Evolutionary conservation across 139 green algal species (phyloP).

Genomic region (Asterochloris erici): DNA sequence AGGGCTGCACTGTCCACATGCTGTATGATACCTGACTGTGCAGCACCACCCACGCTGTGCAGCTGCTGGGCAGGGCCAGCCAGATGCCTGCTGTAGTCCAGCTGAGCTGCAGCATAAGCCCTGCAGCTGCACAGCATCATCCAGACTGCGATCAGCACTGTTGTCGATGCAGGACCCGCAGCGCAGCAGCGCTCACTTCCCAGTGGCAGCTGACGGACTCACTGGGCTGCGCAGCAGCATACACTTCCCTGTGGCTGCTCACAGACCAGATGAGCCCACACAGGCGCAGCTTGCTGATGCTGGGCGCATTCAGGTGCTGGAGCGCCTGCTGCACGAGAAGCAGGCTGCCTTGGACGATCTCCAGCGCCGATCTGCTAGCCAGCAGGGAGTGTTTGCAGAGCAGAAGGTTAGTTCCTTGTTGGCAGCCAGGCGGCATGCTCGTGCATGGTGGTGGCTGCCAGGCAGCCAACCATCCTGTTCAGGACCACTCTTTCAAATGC

Average conservation of each 20-base stretch:
- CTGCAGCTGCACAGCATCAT: background rate
- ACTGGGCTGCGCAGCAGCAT: background rate
- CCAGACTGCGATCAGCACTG: background rate
- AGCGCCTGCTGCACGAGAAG: background rate
- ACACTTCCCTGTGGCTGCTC: conserved; percentile 3
- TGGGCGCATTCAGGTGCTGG: background rate
- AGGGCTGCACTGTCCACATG: too few species aligned
- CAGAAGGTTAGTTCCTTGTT: too few species aligned
- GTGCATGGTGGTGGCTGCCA: too few species aligned
- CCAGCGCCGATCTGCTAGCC: too few species aligned
- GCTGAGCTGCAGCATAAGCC: background rate
- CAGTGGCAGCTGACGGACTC: background rate
- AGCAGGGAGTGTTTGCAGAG: too few species aligned
- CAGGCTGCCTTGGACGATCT: background rate
- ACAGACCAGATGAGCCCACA: background rate
- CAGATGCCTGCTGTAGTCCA: background rate
- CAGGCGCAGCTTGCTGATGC: conserved; percentile 5
- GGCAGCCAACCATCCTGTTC: too few species aligned
- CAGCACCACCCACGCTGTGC: too few species aligned
- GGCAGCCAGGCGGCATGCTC: too few species aligned
- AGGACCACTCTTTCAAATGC: too few species aligned
- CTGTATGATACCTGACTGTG: too few species aligned
- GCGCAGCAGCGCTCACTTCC: background rate
- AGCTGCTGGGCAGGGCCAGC: background rate
- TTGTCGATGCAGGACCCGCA: too few species aligned